Percentiles rank a stretch among this genome's conserved stretches.
Conservation (phyloP, 495 filamentous ascomycete genomes). For the Xylaria grammica region DNA sequence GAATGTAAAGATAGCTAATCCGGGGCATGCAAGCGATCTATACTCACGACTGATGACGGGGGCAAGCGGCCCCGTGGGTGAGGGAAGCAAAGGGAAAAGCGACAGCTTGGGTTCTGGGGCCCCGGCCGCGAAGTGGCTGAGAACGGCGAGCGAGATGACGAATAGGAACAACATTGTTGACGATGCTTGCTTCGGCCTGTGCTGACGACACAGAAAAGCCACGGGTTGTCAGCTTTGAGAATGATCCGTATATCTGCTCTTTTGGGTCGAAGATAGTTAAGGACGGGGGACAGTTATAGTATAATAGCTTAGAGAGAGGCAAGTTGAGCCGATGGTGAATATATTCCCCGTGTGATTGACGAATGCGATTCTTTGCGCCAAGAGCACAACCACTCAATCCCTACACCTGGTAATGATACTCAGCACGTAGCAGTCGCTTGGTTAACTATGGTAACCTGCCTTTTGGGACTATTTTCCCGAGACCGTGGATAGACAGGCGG, state of each 20-base stretch:
- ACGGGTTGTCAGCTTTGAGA: too few relatives aligned
- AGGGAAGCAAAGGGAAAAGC: not conserved
- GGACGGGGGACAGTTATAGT: too few relatives aligned
- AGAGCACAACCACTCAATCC: not conserved
- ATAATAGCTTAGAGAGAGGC: not conserved
- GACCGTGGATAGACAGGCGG: not conserved
- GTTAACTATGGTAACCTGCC: not conserved
- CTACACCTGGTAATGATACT: not conserved
- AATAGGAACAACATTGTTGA: constrained; percentile 11
- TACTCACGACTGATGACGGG: constrained; percentile 16
- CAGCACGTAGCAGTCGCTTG: not conserved
- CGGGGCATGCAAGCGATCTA: too few relatives aligned
- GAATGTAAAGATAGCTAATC: not conserved
- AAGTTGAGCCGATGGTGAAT: not conserved
- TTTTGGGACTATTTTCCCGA: not conserved
- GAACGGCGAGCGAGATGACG: not conserved
- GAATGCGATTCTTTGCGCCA: not conserved
- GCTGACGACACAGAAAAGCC: not conserved
- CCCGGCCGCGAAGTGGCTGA: not conserved
- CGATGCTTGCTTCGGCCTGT: not conserved
- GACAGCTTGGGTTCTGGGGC: not conserved
- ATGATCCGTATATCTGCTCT: too few relatives aligned
- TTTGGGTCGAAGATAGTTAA: not conserved
- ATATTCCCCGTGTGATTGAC: not conserved
- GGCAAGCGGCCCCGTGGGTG: constrained; percentile 9